Evolutionary conservation across 1,284 basidiomycete species (phyloP).

Genomic region (Puccinia triticina): DNA sequence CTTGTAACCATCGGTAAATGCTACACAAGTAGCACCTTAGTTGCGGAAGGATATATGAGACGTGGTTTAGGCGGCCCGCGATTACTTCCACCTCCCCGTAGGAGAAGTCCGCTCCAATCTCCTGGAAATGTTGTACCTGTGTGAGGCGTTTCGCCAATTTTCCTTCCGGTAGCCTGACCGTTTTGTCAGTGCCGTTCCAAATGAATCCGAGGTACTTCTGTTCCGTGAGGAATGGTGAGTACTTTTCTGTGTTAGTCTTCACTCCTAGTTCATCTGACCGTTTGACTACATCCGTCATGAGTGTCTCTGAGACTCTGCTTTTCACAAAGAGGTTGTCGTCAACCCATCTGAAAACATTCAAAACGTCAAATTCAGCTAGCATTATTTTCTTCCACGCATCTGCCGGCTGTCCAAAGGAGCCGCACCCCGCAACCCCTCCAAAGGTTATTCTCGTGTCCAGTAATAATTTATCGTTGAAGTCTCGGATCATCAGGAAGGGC

Average conservation of each 20-base stretch:
- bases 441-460: background rate
- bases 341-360: too few species aligned
- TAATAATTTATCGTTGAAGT: background rate
- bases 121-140: background rate
- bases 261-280: background rate
- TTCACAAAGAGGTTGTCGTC: too few species aligned
- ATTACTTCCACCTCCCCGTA: too few species aligned
- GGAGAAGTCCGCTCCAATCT: too few species aligned
- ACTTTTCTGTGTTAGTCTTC: background rate
- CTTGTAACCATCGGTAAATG: too few species aligned
- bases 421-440: background rate
- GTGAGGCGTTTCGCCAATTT: background rate
- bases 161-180: constrained; percentile 3
- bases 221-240: background rate
- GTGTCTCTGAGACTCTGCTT: too few species aligned
- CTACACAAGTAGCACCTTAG: too few species aligned
- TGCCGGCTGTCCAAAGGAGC: background rate
- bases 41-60: too few species aligned
- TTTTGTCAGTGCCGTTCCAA: background rate
- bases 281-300: background rate
- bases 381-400: too few species aligned
- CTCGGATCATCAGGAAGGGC: background rate
- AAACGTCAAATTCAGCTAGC: too few species aligned
- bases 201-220: too few species aligned
- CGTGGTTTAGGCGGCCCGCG: too few species aligned